phyloP scores from a whole-genome alignment of 2,329 filamentous ascomycete genomes.

The Trichoderma pleuroti region DNA sequence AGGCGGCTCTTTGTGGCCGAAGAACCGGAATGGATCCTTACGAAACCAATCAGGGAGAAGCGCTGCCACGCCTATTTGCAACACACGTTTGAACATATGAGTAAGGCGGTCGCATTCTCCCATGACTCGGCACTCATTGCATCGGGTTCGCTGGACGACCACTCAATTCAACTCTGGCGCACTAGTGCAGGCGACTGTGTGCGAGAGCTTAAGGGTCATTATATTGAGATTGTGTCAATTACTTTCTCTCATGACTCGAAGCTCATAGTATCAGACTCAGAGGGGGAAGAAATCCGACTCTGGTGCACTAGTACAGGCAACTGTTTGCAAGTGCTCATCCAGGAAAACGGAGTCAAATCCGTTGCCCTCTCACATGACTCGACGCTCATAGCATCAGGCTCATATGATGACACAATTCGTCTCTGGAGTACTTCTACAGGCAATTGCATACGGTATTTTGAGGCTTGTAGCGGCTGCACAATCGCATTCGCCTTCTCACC shows the following conservation, averaged over 20 bases:
- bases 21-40: neutral
- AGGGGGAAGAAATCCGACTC: neutral
- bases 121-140: neutral
- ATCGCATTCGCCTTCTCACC: neutral
- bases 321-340: neutral
- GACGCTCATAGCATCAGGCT: neutral
- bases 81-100: neutral
- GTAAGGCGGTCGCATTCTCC: neutral
- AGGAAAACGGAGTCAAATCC: accelerated
- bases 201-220: neutral
- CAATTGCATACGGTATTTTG: neutral
- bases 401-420: neutral
- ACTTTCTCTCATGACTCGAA: neutral
- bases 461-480: accelerated
- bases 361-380: neutral
- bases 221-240: accelerated
- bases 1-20: neutral
- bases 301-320: neutral
- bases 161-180: neutral
- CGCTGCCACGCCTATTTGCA: neutral
- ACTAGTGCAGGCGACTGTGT: neutral
- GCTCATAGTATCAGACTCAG: neutral
- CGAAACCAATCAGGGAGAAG: neutral
- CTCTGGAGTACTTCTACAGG: neutral
- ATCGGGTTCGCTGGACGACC: accelerated